Conservation (phyloP, 164 flowering plant genomes). For the Tetracentron sinense region DNA sequence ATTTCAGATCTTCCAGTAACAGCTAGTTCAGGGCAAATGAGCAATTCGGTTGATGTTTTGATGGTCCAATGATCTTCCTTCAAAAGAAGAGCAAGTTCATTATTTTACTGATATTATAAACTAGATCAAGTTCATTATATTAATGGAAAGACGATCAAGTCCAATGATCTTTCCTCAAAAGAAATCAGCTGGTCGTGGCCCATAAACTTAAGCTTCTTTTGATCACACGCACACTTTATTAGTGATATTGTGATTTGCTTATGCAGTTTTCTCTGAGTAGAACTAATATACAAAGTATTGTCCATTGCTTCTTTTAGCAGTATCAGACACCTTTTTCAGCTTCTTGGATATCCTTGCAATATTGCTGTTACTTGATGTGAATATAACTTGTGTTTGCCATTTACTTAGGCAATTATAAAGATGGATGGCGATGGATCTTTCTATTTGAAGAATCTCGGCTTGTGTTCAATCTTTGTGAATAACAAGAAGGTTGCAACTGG, state of each 20-base stretch:
- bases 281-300: too few relatives aligned
- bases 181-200: too few relatives aligned
- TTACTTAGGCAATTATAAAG: slow-evolving; percentile 58
- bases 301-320: background rate
- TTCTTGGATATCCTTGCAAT: background rate
- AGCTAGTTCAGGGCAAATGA: too few relatives aligned
- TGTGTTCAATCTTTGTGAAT: slow-evolving; percentile 47
- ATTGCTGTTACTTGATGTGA: background rate
- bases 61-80: too few relatives aligned
- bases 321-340: background rate
- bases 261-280: background rate
- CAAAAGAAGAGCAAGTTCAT: too few relatives aligned
- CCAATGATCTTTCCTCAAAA: background rate
- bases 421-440: slow-evolving; percentile 68
- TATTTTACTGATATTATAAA: too few relatives aligned
- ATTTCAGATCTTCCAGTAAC: too few relatives aligned
- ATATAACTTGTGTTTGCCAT: background rate
- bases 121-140: too few relatives aligned
- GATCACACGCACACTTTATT: too few relatives aligned
- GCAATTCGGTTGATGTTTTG: too few relatives aligned
- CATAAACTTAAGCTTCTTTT: too few relatives aligned
- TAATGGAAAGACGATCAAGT: too few relatives aligned
- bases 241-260: background rate
- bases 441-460: slow-evolving; percentile 64
- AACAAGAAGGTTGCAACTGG: slow-evolving; percentile 52